phyloP scores from a whole-genome alignment of 2,329 filamentous ascomycete genomes.

The Fusarium nurragi region DNA sequence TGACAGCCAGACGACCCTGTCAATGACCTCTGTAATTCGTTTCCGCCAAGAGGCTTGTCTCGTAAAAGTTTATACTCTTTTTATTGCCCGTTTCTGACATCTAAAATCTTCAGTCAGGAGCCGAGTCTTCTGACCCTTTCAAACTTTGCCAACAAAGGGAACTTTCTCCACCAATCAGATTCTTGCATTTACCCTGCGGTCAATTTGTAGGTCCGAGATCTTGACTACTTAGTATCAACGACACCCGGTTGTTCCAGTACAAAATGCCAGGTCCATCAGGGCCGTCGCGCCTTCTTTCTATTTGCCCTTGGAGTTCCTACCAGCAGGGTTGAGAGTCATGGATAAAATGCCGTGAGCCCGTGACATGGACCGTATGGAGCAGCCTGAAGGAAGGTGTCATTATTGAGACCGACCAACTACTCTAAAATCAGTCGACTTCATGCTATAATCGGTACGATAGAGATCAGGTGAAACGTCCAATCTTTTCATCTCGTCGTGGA shows the following conservation, averaged over 20 bases:
- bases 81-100: neutral
- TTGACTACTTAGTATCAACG: neutral
- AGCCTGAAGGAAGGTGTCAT: no score
- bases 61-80: slow-evolving; percentile 2
- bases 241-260: neutral
- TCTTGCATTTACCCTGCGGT: neutral
- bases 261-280: neutral
- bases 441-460: no score
- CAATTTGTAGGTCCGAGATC: neutral
- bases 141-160: slow-evolving; percentile 23
- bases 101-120: neutral
- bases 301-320: slow-evolving; percentile 20
- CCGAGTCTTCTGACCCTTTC: slow-evolving; percentile 13
- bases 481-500: no score
- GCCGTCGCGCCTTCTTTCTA: slow-evolving; percentile 1
- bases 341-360: no score
- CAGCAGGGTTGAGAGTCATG: neutral
- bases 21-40: neutral
- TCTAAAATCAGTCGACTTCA: no score
- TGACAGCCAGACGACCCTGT: neutral
- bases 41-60: neutral
- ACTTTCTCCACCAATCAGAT: slow-evolving; percentile 48
- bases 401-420: no score
- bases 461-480: no score
- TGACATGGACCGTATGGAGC: no score